Evolutionary conservation across 805 yeast genomes (phyloP).

Genomic region (Candida berthetii): DNA sequence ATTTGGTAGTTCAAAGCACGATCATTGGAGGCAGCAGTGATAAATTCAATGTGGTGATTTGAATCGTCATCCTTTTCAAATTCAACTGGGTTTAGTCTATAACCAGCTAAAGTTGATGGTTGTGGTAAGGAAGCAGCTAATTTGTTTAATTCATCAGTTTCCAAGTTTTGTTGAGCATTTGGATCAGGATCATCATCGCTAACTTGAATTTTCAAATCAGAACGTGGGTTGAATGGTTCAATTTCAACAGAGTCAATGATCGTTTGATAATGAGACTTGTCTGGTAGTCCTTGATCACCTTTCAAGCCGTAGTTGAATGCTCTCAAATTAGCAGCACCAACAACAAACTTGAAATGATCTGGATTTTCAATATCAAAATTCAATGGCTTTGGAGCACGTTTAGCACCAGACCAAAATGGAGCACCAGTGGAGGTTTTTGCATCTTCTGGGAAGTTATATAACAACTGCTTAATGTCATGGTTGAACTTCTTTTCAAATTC

Average conservation of each 20-base stretch:
- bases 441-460: conserved; percentile 93
- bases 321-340: conserved; percentile 85
- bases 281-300: conserved; percentile 54
- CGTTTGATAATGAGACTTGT: conserved; percentile 40
- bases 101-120: conserved; percentile 85
- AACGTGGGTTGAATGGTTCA: conserved; percentile 68
- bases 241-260: conserved; percentile 45
- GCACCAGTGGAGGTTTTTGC: conserved; percentile 86
- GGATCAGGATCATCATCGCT: conserved; percentile 88
- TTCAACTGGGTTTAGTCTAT: conserved; percentile 81
- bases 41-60: conserved; percentile 94
- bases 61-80: conserved; percentile 98
- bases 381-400: conserved; percentile 91
- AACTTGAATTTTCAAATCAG: conserved; percentile 76
- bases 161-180: conserved; percentile 46
- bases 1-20: conserved; percentile 90
- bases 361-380: conserved; percentile 66
- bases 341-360: conserved; percentile 77
- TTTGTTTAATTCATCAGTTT: conserved; percentile 56
- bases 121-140: conserved; percentile 80
- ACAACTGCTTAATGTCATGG: conserved; percentile 82
- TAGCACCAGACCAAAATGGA: conserved; percentile 97
- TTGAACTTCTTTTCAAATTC: conserved; percentile 83
- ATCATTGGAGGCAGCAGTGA: conserved; percentile 91
- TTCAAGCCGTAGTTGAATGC: conserved; percentile 88